A percentile compares a stretch with the other conserved stretches of the same genome.
Conservation (phyloP, 1,284 basidiomycete genomes). For the Thecaphora frezii region DNA sequence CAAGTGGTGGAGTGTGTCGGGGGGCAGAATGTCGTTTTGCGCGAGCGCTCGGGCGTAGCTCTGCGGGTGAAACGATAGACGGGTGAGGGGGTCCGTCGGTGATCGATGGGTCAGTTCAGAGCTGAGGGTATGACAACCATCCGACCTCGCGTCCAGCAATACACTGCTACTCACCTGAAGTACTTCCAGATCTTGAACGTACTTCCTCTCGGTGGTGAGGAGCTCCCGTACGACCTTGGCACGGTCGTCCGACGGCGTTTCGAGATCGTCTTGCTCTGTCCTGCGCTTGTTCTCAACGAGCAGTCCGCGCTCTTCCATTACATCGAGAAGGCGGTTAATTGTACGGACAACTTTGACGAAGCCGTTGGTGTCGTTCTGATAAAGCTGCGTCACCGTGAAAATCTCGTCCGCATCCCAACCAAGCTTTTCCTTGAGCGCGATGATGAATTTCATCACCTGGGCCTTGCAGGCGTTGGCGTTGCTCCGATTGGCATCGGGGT, state of each 20-base stretch:
- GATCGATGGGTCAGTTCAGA: no score
- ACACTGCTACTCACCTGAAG: slow-evolving; percentile 63
- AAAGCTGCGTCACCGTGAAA: slow-evolving; percentile 71
- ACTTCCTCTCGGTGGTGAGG: slow-evolving; percentile 92
- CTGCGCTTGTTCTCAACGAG: slow-evolving; percentile 65
- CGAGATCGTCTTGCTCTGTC: slow-evolving; percentile 37
- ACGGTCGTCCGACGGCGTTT: slow-evolving; percentile 64
- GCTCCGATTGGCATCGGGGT: slow-evolving; percentile 61
- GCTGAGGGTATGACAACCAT: no score
- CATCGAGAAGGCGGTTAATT: slow-evolving; percentile 82
- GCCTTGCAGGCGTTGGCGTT: slow-evolving; percentile 76
- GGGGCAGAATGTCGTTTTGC: slow-evolving; percentile 79
- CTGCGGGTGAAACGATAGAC: slow-evolving; percentile 44
- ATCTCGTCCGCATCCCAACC: slow-evolving; percentile 62
- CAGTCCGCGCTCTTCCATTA: slow-evolving; percentile 74
- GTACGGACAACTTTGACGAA: slow-evolving; percentile 90
- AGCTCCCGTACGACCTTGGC: slow-evolving; percentile 82
- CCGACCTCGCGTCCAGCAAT: no score
- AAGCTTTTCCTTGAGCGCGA: slow-evolving; percentile 63
- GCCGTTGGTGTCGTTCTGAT: slow-evolving; percentile 87
- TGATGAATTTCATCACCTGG: slow-evolving; percentile 65
- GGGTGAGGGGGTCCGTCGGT: no score
- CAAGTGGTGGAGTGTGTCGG: slow-evolving; percentile 90
- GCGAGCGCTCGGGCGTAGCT: slow-evolving; percentile 65
- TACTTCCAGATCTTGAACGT: slow-evolving; percentile 94